Percentiles rank a stretch among this genome's conserved stretches.
Conservation (phyloP, 768 basidiomycete genomes). For the Agaricus sinodeliciosus region DNA sequence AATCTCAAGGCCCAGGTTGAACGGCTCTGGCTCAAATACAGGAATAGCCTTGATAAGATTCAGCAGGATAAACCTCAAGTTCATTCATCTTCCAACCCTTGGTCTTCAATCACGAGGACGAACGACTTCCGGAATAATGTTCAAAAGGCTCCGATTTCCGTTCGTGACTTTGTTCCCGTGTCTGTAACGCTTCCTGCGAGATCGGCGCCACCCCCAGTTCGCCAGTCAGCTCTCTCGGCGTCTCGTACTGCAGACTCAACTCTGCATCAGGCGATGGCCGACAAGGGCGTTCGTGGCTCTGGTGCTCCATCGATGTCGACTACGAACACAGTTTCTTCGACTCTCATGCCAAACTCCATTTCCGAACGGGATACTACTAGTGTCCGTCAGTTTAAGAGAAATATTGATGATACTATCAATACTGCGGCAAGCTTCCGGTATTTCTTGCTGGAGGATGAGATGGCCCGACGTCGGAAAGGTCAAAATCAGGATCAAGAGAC, state of each 20-base stretch:
- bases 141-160: constrained; percentile 28
- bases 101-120: constrained; percentile 9
- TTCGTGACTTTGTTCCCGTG: constrained; percentile 54
- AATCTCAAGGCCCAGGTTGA: constrained; percentile 54
- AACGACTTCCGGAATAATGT: constrained; percentile 11
- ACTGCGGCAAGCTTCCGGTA: constrained; percentile 40
- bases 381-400: constrained; percentile 35
- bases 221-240: constrained; percentile 61
- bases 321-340: constrained; percentile 26
- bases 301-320: constrained; percentile 22
- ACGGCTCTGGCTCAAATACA: constrained; percentile 54
- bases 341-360: constrained; percentile 22
- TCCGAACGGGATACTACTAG: constrained; percentile 23
- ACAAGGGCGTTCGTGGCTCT: constrained; percentile 13
- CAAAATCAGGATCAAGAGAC: constrained; percentile 13
- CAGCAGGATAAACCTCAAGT: constrained; percentile 28
- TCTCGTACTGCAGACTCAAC: constrained; percentile 50
- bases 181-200: constrained; percentile 29
- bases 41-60: constrained; percentile 36
- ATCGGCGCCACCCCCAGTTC: constrained; percentile 31
- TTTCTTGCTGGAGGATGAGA: constrained; percentile 40
- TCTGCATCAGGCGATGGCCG: constrained; percentile 46
- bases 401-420: constrained; percentile 33
- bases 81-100: neutral
- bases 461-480: constrained; percentile 21